These are phyloP conservation scores for Stagonosporopsis cucurbitacearum DNA, from an alignment of 2,329 filamentous ascomycete species.

Conservation along the genomic window DNA sequence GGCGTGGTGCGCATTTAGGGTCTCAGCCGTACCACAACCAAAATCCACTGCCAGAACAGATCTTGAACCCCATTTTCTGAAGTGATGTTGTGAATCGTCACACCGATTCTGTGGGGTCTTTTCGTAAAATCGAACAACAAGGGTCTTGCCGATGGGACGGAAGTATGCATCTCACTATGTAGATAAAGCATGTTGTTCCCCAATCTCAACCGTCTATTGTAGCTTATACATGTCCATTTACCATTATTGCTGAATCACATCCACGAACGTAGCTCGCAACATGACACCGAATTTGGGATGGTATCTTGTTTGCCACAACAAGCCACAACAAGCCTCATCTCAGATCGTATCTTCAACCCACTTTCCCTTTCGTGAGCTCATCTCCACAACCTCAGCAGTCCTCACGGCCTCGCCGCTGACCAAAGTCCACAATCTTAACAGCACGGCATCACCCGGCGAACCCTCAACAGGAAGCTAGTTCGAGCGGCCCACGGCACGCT, in stretches of 20 bases:
- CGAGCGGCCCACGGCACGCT: constrained; percentile 10
- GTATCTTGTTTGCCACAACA: background rate
- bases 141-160: background rate
- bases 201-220: background rate
- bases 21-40: constrained; percentile 9
- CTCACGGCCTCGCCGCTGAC: background rate
- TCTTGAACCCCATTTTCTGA: constrained; percentile 1
- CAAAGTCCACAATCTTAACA: background rate
- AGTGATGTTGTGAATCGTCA: background rate
- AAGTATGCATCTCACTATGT: background rate
- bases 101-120: no score
- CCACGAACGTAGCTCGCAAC: background rate
- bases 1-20: background rate
- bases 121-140: background rate
- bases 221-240: background rate
- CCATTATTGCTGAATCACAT: background rate
- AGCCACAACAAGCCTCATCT: background rate
- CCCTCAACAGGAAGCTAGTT: constrained; percentile 9
- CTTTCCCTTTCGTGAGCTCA: constrained; percentile 1
- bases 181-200: background rate
- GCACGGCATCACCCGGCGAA: constrained; percentile 2
- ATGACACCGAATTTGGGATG: background rate
- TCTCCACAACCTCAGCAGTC: background rate
- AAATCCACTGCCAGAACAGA: constrained; percentile 1
- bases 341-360: background rate